Percentiles rank a stretch among this genome's conserved stretches.
These are phyloP conservation scores for Cercospora beticola DNA, from an alignment of 2,329 filamentous ascomycete species.

Conservation along the genomic window DNA sequence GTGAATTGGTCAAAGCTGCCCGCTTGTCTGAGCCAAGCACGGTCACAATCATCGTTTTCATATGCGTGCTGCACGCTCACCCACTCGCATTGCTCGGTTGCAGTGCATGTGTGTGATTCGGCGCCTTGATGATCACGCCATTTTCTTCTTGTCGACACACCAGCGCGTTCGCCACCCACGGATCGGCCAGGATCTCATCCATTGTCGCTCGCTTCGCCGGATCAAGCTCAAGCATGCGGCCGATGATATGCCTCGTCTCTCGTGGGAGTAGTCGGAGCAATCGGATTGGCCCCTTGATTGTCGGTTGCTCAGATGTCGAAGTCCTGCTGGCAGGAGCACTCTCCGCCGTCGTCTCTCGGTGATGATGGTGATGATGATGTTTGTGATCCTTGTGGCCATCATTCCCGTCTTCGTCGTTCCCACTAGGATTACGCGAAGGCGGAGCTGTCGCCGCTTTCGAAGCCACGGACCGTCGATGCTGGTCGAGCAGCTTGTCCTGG, in stretches of 20 bases:
- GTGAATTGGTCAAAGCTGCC: background rate
- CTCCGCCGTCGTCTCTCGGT: constrained; percentile 38
- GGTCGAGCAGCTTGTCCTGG: constrained; percentile 38
- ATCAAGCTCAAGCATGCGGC: constrained; percentile 87
- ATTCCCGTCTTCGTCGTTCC: constrained; percentile 23
- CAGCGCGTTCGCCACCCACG: constrained; percentile 81
- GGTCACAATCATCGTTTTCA: background rate
- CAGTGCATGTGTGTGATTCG: constrained; percentile 79
- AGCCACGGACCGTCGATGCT: constrained; percentile 28
- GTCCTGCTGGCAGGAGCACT: constrained; percentile 47
- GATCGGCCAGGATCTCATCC: constrained; percentile 80
- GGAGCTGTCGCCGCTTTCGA: constrained; percentile 41
- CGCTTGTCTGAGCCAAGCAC: background rate
- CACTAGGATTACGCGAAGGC: constrained; percentile 41
- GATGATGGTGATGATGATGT: constrained; percentile 34
- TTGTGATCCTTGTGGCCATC: constrained; percentile 22
- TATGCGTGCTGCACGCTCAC: constrained; percentile 20
- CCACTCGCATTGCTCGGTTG: constrained; percentile 35
- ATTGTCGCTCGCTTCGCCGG: constrained; percentile 80
- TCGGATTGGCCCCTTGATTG: constrained; percentile 90
- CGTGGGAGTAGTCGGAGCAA: constrained; percentile 82
- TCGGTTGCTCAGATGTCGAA: constrained; percentile 41
- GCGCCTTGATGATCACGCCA: constrained; percentile 69
- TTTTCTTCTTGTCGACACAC: constrained; percentile 79
- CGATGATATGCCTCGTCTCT: constrained; percentile 85